phyloP scores from a whole-genome alignment of 371 early-diverging fungal genomes.

The Umbelopsis sp. region DNA sequence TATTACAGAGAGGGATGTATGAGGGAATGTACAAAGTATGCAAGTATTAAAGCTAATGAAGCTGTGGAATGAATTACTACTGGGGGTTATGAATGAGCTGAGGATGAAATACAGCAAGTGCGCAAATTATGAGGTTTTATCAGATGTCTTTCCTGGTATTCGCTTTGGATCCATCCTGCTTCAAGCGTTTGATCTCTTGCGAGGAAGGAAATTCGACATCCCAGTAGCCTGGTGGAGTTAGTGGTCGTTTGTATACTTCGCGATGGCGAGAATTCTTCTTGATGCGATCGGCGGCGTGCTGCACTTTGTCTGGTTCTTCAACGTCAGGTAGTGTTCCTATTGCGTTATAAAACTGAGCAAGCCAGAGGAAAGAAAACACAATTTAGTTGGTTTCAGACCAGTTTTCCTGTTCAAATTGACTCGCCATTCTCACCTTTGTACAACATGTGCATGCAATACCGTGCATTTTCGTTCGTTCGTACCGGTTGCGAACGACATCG shows the following conservation, averaged over 20 bases:
- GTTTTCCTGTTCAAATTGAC: not conserved
- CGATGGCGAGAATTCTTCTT: constrained; percentile 24
- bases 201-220: constrained; percentile 23
- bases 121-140: not conserved
- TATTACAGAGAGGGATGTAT: not conserved
- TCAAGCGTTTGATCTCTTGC: not conserved
- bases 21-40: too few species aligned
- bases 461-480: constrained; percentile 20
- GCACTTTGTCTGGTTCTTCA: not conserved
- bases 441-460: constrained; percentile 21
- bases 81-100: not conserved
- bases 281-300: constrained; percentile 18
- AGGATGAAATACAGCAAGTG: not conserved
- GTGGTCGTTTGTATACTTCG: constrained; percentile 14
- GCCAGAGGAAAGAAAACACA: not conserved
- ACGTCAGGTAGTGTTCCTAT: constrained; percentile 18
- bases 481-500: constrained; percentile 24
- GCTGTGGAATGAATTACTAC: not conserved
- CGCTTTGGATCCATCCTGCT: not conserved
- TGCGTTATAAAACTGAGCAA: constrained; percentile 23
- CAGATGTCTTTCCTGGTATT: not conserved
- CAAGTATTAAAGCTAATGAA: not conserved
- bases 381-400: not conserved
- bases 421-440: constrained; percentile 12
- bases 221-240: constrained; percentile 28